These are phyloP conservation scores for Bathelium albidoporum DNA, from an alignment of 495 filamentous ascomycete species.

Conservation along the genomic window DNA sequence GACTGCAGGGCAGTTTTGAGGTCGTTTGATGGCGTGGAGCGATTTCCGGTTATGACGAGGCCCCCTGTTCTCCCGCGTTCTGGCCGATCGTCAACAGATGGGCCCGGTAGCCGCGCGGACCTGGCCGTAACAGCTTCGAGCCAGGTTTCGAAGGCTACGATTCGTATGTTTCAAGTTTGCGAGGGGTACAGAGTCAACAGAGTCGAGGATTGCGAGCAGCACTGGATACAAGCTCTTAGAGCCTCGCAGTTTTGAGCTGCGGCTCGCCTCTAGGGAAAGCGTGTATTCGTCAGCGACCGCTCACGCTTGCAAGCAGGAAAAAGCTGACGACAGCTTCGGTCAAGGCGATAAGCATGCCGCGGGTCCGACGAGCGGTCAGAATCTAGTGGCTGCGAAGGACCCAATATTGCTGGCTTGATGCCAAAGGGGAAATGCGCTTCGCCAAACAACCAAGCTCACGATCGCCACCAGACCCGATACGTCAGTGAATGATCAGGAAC, in stretches of 20 bases:
- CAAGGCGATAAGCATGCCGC: not conserved
- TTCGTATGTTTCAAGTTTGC: not conserved
- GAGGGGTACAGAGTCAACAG: not conserved
- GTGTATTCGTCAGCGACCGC: conserved; percentile 1
- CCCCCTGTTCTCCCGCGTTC: not conserved
- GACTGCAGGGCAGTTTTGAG: not conserved
- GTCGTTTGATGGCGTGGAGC: not conserved
- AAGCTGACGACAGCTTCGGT: not conserved
- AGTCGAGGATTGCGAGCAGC: not conserved
- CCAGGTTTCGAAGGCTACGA: not conserved
- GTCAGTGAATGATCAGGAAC: not conserved
- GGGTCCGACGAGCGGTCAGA: not conserved
- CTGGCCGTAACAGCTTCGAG: not conserved
- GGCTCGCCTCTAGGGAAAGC: too few relatives aligned
- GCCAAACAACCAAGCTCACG: not conserved
- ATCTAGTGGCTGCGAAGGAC: not conserved
- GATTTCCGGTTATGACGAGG: conserved; percentile 3
- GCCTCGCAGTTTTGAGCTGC: too few relatives aligned
- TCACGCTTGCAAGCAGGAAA: not conserved
- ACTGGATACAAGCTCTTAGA: too few relatives aligned
- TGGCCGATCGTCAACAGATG: not conserved
- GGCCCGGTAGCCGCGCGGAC: not conserved
- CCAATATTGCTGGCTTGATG: not conserved
- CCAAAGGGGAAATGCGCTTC: not conserved
- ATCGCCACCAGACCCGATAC: not conserved